Evolutionary conservation across 768 basidiomycete genomes (phyloP).

Genomic region (Boletus coccyginus): DNA sequence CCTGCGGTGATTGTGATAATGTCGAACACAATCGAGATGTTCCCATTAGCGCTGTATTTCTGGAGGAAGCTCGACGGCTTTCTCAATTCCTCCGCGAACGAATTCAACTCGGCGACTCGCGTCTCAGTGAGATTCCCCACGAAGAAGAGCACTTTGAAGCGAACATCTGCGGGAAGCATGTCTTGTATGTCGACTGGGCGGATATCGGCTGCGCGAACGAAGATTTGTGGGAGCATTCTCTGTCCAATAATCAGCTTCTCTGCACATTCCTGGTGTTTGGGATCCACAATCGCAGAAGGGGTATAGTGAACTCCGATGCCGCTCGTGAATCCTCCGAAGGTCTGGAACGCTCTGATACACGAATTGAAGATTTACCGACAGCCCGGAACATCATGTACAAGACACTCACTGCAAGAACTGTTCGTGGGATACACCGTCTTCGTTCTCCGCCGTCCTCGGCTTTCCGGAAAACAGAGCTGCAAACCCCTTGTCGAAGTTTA

Average conservation of each 20-base stretch:
- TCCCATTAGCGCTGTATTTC: slow-evolving; percentile 24
- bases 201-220: slow-evolving; percentile 36
- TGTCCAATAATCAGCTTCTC: slow-evolving; percentile 35
- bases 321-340: slow-evolving; percentile 37
- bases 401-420: slow-evolving; percentile 31
- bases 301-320: slow-evolving; percentile 41
- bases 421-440: slow-evolving; percentile 33
- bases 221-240: slow-evolving; percentile 36
- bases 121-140: slow-evolving; percentile 26
- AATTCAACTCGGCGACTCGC: slow-evolving; percentile 20
- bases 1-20: slow-evolving; percentile 27
- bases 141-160: slow-evolving; percentile 40
- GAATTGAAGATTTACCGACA: background rate
- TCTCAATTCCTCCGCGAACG: slow-evolving; percentile 27
- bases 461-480: slow-evolving; percentile 67
- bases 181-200: slow-evolving; percentile 41
- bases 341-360: slow-evolving; percentile 27
- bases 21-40: slow-evolving; percentile 31
- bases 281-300: slow-evolving; percentile 35
- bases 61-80: slow-evolving; percentile 27
- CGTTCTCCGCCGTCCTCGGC: slow-evolving; percentile 45
- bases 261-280: slow-evolving; percentile 31
- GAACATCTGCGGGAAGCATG: slow-evolving; percentile 35
- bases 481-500: slow-evolving; percentile 66
- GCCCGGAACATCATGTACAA: background rate